A percentile compares a stretch with the other conserved stretches of the same genome.
These are phyloP conservation scores for Dendrocalamus sinicus DNA, from an alignment of 176 grass and related monocot species.

Conservation along the genomic window DNA sequence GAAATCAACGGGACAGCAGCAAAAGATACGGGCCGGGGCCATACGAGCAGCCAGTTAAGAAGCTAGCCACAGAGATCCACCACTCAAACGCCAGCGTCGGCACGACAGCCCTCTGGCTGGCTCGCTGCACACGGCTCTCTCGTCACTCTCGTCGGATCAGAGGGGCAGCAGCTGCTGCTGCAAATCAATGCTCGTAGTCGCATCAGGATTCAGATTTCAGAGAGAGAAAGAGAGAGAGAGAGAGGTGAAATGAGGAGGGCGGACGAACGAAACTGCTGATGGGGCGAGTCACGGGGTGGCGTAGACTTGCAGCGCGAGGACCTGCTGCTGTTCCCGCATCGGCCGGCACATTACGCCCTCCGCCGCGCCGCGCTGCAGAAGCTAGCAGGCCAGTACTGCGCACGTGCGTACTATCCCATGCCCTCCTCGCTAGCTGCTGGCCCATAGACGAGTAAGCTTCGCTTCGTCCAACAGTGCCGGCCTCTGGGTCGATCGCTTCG, in stretches of 20 bases:
- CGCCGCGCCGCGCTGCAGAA: neutral
- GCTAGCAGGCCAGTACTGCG: neutral
- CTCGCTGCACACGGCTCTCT: neutral
- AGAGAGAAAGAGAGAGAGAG: too few relatives aligned
- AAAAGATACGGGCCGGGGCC: neutral
- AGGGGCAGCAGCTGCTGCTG: neutral
- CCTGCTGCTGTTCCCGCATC: constrained; percentile 34
- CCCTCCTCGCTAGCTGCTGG: neutral
- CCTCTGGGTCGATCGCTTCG: neutral
- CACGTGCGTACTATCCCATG: neutral
- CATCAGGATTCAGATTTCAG: neutral
- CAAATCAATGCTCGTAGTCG: neutral
- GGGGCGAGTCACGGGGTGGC: neutral
- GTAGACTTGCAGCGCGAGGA: neutral
- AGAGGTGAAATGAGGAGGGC: neutral
- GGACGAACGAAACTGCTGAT: neutral
- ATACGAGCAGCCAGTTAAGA: neutral
- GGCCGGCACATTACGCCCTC: constrained; percentile 24
- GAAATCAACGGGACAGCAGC: neutral
- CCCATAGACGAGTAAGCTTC: neutral
- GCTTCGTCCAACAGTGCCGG: neutral
- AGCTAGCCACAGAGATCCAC: neutral
- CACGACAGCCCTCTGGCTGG: neutral
- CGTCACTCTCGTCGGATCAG: constrained; percentile 1
- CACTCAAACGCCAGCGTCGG: neutral